Evolutionary conservation across 352 stramenopile genomes (phyloP).

Genomic region (Globisporangium cederbergense): DNA sequence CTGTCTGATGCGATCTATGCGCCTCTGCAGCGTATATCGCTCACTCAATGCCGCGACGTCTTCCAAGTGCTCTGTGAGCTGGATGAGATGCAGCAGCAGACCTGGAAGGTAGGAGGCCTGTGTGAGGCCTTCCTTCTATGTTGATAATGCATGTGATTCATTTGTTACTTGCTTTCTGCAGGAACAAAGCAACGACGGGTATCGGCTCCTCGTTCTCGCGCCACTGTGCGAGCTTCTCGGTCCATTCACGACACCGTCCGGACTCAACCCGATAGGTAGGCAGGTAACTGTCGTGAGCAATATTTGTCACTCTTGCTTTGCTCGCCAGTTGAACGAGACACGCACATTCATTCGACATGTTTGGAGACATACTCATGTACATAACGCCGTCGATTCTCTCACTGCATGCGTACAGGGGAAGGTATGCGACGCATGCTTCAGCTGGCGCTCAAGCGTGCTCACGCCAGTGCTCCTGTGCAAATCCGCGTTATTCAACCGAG

Average conservation of each 20-base stretch:
- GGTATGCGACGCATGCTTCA: conserved; percentile 49
- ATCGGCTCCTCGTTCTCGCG: conserved; percentile 13
- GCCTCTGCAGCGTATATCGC: conserved; percentile 28
- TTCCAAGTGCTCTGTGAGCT: conserved; percentile 36
- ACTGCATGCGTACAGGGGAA: conserved; percentile 22
- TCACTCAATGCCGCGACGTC: conserved; percentile 31
- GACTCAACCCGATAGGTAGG: conserved; percentile 16
- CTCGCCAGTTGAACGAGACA: neutral
- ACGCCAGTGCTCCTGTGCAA: conserved; percentile 19
- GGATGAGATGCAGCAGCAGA: conserved; percentile 23
- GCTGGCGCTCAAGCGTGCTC: conserved; percentile 45
- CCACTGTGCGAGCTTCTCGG: conserved; percentile 19
- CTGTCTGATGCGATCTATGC: conserved; percentile 17
- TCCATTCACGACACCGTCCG: conserved; percentile 10
- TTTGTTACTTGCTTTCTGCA: neutral
- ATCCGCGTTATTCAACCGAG: conserved; percentile 11
- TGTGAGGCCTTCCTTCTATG: neutral
- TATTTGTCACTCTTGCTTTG: neutral
- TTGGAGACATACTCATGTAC: neutral
- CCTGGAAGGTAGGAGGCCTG: conserved; percentile 29
- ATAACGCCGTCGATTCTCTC: neutral
- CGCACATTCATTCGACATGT: neutral
- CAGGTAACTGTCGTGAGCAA: conserved; percentile 2
- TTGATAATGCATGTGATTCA: conserved; percentile 9
- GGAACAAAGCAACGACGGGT: conserved; percentile 5